Evolutionary conservation across 495 filamentous ascomycete species (phyloP), one percentile per base, ranked within the genome.

Genomic region (Oleoguttula mirabilis): DNA sequence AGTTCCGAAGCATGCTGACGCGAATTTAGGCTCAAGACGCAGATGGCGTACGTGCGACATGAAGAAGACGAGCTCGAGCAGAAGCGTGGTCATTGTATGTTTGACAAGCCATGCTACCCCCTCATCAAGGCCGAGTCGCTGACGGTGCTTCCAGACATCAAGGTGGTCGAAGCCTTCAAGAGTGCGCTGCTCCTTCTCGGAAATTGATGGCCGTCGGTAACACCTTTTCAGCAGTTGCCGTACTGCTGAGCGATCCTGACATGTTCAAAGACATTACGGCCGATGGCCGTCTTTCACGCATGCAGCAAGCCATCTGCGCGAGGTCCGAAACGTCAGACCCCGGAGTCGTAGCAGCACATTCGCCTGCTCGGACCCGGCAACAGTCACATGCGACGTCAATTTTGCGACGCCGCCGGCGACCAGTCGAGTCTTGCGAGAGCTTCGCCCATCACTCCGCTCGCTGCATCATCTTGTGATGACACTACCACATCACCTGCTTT

Each of bases 81-180:
- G 24, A 57, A 49, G 32, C 36, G 54, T 10, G 22, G 33, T 12
- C 54, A 57, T 31, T 57, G 54, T 55, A 43, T 8, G 54, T 45
- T 35, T n/a, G n/a, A n/a, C n/a, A 0, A 21, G 10, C 30, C 6
- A 19, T 14, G 10, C 3, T 1, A 12, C 4, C 23, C 17, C 6
- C 31, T 3, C 11, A 16, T 2, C 21, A 41, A 10, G 33, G 21
- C 22, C 23, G 15, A 30, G 25, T n/a, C 21, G 21, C 36, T 39
- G 21, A 39, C 21, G 6, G 6, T 10, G 6, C 11, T 5, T 46
- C 7, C 30, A 46, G 43, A 46, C 21, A 40, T 46, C 35, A 46
- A 34, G 15, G 43, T 46, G 5, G 43, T 46, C 24, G 43, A 46
- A 22, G 43, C 43, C 12, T 46, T 46, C 43, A 39, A 46, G 16